A percentile compares a stretch with the other conserved stretches of the same genome.
phyloP scores from a whole-genome alignment of 495 filamentous ascomycete species.

The Haplographium delicatum region DNA sequence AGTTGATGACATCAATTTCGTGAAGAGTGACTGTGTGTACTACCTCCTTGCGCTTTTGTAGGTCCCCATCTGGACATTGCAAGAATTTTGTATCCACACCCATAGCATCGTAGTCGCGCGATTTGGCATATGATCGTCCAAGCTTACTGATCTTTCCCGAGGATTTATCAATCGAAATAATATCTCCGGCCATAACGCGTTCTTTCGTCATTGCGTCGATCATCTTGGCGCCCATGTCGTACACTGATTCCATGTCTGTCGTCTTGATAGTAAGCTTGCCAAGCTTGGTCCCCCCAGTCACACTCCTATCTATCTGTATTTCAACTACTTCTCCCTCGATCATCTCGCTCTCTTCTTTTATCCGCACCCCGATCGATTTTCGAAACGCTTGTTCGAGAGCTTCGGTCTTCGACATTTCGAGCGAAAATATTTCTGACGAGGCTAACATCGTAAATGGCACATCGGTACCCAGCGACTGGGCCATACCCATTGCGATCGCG shows the following conservation, averaged over 20 bases:
- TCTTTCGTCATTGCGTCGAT: constrained; percentile 99
- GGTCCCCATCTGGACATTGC: constrained; percentile 95
- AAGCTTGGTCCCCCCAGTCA: constrained; percentile 94
- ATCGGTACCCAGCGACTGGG: constrained; percentile 87
- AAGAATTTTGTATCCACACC: constrained; percentile 97
- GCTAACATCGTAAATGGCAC: constrained; percentile 95
- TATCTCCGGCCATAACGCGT: constrained; percentile 95
- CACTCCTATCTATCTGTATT: constrained; percentile 96
- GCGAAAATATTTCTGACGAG: constrained; percentile 92
- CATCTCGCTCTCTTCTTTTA: constrained; percentile 97
- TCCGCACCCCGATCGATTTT: constrained; percentile 92
- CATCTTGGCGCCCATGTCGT: constrained; percentile 99
- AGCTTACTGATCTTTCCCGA: constrained; percentile 97
- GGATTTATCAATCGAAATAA: constrained; percentile 97
- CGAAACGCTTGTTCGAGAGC: constrained; percentile 96
- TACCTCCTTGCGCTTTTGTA: constrained; percentile 95
- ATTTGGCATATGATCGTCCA: constrained; percentile 85
- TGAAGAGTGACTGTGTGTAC: constrained; percentile 95
- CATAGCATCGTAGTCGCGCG: constrained; percentile 98
- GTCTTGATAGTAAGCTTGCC: constrained; percentile 99
- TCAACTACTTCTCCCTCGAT: constrained; percentile 99
- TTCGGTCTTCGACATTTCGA: constrained; percentile 99
- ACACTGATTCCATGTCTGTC: constrained; percentile 99
- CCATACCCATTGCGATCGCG: constrained; percentile 98
- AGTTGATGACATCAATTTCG: constrained; percentile 99